Evolutionary conservation across 2,329 filamentous ascomycete genomes (phyloP).

Genomic region (Ilyonectria robusta): DNA sequence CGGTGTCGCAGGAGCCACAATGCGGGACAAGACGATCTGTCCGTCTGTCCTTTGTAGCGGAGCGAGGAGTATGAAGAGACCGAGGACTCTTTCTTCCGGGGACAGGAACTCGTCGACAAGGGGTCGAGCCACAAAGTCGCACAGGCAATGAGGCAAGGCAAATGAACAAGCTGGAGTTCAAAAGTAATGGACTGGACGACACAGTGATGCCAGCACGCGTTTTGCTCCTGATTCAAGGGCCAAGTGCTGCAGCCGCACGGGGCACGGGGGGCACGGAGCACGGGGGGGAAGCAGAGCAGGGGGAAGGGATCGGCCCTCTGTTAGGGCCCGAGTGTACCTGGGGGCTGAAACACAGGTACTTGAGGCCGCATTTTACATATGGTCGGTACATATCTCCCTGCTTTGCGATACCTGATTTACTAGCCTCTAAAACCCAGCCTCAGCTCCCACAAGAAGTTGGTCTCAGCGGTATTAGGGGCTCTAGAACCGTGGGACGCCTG

Average conservation of each 20-base stretch:
- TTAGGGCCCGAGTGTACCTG: slow-evolving; percentile 34
- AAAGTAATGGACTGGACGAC: slow-evolving; percentile 33
- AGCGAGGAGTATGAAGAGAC: slow-evolving; percentile 32
- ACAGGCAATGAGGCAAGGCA: slow-evolving; percentile 38
- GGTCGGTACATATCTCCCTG: slow-evolving; percentile 21
- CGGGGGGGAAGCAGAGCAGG: slow-evolving; percentile 36
- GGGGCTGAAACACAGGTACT: slow-evolving; percentile 35
- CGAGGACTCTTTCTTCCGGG: slow-evolving; percentile 35
- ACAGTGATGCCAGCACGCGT: slow-evolving; percentile 52
- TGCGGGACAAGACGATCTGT: slow-evolving; percentile 4
- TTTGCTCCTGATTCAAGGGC: slow-evolving; percentile 51
- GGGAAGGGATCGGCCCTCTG: slow-evolving; percentile 39
- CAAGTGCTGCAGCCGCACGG: slow-evolving; percentile 42
- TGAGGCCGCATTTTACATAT: background rate
- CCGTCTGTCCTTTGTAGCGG: slow-evolving; percentile 17
- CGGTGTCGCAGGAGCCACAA: slow-evolving; percentile 19
- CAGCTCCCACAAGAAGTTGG: slow-evolving; percentile 26
- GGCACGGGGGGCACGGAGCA: slow-evolving; percentile 43
- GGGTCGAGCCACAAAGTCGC: slow-evolving; percentile 42
- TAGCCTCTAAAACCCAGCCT: slow-evolving; percentile 26
- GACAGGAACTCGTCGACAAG: slow-evolving; percentile 41
- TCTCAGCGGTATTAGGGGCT: slow-evolving; percentile 47
- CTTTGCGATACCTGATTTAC: slow-evolving; percentile 29
- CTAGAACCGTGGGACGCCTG: slow-evolving; percentile 31
- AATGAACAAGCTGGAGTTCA: slow-evolving; percentile 39